Conservation (phyloP, 768 basidiomycete genomes). For the Tephrocybe sp. region DNA sequence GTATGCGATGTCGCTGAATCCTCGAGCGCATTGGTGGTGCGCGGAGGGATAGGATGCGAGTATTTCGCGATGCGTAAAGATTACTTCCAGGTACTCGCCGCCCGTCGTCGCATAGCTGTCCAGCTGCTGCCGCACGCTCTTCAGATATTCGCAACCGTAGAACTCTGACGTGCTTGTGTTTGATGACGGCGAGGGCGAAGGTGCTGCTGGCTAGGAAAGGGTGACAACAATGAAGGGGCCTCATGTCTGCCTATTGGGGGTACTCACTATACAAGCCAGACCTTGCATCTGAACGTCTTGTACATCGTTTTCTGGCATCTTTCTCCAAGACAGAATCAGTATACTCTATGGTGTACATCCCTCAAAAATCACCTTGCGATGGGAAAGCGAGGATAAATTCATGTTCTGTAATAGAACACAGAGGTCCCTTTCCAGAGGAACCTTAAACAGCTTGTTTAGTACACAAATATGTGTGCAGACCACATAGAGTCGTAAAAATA, state of each 20-base stretch:
- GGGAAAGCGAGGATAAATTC: conserved; percentile 34
- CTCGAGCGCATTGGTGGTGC: conserved; percentile 62
- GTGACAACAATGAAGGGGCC: no score
- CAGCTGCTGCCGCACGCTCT: conserved; percentile 55
- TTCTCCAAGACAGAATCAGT: conserved; percentile 38
- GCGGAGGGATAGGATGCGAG: conserved; percentile 58
- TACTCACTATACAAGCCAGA: conserved; percentile 39
- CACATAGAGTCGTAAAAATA: no score
- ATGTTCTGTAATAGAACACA: conserved; percentile 52
- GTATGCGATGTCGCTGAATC: conserved; percentile 63
- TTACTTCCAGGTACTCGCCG: conserved; percentile 75
- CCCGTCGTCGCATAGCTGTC: conserved; percentile 55
- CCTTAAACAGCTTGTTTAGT: no score
- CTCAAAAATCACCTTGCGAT: conserved; percentile 27
- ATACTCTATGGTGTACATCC: conserved; percentile 11
- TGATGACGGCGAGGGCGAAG: conserved; percentile 39
- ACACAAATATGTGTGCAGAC: no score
- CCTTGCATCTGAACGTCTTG: conserved; percentile 43
- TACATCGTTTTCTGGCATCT: conserved; percentile 38
- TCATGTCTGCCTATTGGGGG: no score
- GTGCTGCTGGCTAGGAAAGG: no score
- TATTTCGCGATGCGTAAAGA: conserved; percentile 76
- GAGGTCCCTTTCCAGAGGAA: conserved; percentile 42
- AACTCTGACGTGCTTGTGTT: conserved; percentile 39
- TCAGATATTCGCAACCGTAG: conserved; percentile 63